Base-by-base conservation (phyloP, 345 rosid species). In the Arabis alpina region DNA sequence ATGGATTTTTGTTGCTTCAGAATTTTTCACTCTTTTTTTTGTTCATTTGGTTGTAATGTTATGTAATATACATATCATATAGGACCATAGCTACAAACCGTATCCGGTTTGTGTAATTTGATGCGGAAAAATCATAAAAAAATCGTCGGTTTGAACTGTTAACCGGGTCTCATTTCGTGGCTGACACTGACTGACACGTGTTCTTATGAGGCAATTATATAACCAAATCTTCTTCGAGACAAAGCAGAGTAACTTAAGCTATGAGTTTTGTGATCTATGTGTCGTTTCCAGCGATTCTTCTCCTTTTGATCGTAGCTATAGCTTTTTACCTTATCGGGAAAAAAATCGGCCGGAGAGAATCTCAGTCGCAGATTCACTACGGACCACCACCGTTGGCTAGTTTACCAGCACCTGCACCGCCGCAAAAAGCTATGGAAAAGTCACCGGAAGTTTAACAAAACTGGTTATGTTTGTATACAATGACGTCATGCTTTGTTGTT, bases 231-330 rank as follows among this genome's bases (percentile, higher is more conserved):
- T 45, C 53, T 37, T 63, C 13, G 23, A 19, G 23, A 19, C 23
- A 19, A 19, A 19, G 23, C 23, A 19, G 23, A 57, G 64, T n/a
- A 65, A 41, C 25, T 16, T 3, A 14, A 40, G 12, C 4, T n/a
- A 76, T 76, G 80, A 72, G 76, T 42, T 70, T 57, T 64, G 75
- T 64, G 25, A 76, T 76, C 34, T 70, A 7, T 16, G 43, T 70
- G 58, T 76, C 79, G 43, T 63, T 76, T 15, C 66, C 79, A 15
- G 71, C 62, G 51, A 76, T 76, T 43, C 80, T 76, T 63, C 71
- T 76, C 43, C 66, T 76, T 9, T 8, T 76, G 45, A 76, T 76
- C 43, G 49, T 76, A 3, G 80, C 80, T 3, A 70, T 76, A 8
- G 36, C 72, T 24, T 76, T 70, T 9, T 76, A 76, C 13, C 71